Conservation (phyloP, 2,329 filamentous ascomycete species). For the Ampelomyces quisqualis region DNA sequence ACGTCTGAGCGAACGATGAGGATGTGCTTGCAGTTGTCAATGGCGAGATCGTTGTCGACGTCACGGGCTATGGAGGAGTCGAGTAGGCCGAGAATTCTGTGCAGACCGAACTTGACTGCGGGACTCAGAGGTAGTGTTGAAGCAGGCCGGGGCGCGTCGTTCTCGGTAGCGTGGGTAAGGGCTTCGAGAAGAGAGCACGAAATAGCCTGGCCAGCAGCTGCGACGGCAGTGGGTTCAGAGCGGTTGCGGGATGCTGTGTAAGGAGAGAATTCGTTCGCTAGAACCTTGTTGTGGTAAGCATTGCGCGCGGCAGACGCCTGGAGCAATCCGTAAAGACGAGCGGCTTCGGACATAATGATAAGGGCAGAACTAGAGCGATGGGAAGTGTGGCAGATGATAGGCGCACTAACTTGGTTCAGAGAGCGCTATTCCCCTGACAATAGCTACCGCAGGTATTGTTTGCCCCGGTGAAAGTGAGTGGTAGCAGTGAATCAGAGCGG, state of each 20-base stretch:
- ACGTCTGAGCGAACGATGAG: constrained; percentile 15
- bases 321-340: constrained; percentile 26
- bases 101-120: constrained; percentile 15
- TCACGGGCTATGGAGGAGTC: constrained; percentile 13
- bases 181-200: constrained; percentile 19
- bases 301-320: constrained; percentile 24
- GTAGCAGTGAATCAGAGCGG: too few relatives aligned
- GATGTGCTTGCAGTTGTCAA: constrained; percentile 24
- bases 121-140: too few relatives aligned
- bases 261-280: constrained; percentile 6
- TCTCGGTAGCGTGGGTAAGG: constrained; percentile 16
- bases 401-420: too few relatives aligned
- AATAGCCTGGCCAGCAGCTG: constrained; percentile 6
- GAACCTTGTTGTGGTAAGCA: constrained; percentile 22
- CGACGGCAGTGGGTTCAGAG: constrained; percentile 5
- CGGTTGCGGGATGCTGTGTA: constrained; percentile 1
- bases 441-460: too few relatives aligned
- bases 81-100: constrained; percentile 19
- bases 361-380: neutral
- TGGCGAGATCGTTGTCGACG: constrained; percentile 20
- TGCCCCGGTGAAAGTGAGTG: too few relatives aligned
- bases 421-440: too few relatives aligned
- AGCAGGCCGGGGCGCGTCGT: constrained; percentile 12
- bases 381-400: neutral
- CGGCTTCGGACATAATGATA: constrained; percentile 24